A percentile compares a stretch with the other conserved stretches of the same genome.
Conservation (phyloP, 805 yeast species). For the Kazachstania bromeliacearum region DNA sequence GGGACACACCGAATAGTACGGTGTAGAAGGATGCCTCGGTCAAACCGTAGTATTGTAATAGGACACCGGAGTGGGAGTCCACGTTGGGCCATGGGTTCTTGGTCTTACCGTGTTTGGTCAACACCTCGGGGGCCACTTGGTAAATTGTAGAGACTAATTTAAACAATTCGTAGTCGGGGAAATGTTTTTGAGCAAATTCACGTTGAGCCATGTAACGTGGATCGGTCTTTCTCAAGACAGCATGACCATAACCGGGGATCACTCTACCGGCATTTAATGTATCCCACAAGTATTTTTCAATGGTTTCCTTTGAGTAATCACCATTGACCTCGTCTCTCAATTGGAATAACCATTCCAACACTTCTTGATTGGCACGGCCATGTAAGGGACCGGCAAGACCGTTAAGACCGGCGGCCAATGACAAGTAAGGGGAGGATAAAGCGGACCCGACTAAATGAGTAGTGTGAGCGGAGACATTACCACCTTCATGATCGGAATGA, state of each 20-base stretch:
- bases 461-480: constrained; percentile 80
- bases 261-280: constrained; percentile 75
- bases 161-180: constrained; percentile 74
- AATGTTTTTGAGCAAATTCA: constrained; percentile 65
- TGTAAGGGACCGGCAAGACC: constrained; percentile 85
- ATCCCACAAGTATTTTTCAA: constrained; percentile 71
- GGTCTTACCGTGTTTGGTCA: constrained; percentile 79
- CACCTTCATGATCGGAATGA: constrained; percentile 87
- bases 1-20: constrained; percentile 76
- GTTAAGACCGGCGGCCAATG: constrained; percentile 73
- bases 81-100: constrained; percentile 93
- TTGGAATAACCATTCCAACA: constrained; percentile 67
- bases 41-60: constrained; percentile 77
- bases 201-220: constrained; percentile 83
- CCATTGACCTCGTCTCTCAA: constrained; percentile 53
- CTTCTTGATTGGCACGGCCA: constrained; percentile 86
- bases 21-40: constrained; percentile 79
- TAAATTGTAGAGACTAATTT: constrained; percentile 67
- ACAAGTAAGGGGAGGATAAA: constrained; percentile 65
- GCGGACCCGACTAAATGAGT: constrained; percentile 83
- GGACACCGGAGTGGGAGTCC: constrained; percentile 80
- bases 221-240: constrained; percentile 79
- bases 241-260: constrained; percentile 85
- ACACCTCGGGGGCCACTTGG: constrained; percentile 74
- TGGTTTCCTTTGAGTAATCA: constrained; percentile 55